Conservation (phyloP, 2,329 filamentous ascomycete genomes). For the Amauroascus niger region DNA sequence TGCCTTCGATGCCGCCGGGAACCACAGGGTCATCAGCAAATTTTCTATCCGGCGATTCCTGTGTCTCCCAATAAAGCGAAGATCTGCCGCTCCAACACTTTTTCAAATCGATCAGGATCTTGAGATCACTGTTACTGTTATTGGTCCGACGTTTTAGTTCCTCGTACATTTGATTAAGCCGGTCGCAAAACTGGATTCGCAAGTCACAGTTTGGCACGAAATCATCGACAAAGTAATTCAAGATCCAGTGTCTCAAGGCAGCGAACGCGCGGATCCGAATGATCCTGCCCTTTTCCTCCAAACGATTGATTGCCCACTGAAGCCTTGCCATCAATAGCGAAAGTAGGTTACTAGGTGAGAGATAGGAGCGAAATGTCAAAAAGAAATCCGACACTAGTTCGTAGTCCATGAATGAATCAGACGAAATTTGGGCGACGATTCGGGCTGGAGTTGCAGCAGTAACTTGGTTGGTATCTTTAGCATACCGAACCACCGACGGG, state of each 20-base stretch:
- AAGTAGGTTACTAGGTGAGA: conserved; percentile 66
- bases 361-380: conserved; percentile 81
- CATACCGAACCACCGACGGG: conserved; percentile 71
- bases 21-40: conserved; percentile 57
- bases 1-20: conserved; percentile 63
- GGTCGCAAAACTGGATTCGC: conserved; percentile 65
- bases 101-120: conserved; percentile 87
- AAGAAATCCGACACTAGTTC: conserved; percentile 97
- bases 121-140: conserved; percentile 56
- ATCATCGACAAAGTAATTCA: conserved; percentile 96
- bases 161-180: conserved; percentile 58
- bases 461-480: conserved; percentile 60
- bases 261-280: conserved; percentile 96
- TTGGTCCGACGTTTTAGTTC: conserved; percentile 44
- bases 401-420: conserved; percentile 90
- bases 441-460: conserved; percentile 82
- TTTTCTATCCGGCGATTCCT: conserved; percentile 52
- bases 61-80: conserved; percentile 74
- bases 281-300: conserved; percentile 78
- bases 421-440: conserved; percentile 92
- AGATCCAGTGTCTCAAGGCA: conserved; percentile 88
- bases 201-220: conserved; percentile 69
- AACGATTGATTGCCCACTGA: conserved; percentile 70
- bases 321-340: conserved; percentile 76
- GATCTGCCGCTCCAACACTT: conserved; percentile 95